Percentiles rank a stretch among this genome's conserved stretches.
phyloP scores from a whole-genome alignment of 805 yeast genomes.

The Nakazawaea wickerhamii region DNA sequence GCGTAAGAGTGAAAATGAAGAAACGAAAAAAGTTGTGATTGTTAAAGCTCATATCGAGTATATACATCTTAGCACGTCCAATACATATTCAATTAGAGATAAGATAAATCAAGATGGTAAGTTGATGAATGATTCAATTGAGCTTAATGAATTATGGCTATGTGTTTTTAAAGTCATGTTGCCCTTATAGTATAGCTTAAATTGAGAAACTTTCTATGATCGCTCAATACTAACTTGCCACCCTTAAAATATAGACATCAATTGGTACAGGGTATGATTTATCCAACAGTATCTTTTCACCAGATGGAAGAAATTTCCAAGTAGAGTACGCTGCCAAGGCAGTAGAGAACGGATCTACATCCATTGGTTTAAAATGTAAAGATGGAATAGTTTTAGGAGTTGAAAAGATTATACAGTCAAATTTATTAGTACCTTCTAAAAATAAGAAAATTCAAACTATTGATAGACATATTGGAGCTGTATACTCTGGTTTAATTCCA shows the following conservation, averaged over 20 bases:
- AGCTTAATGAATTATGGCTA: too few relatives aligned
- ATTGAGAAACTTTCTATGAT: too few relatives aligned
- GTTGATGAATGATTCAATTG: neutral
- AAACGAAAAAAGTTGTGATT: neutral
- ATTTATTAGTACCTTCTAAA: conserved; percentile 80
- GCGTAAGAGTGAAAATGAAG: neutral
- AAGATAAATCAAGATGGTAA: conserved; percentile 2
- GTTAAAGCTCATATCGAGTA: neutral
- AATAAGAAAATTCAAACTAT: conserved; percentile 89
- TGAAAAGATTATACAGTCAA: conserved; percentile 86
- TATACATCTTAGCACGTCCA: neutral
- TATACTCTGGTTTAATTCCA: conserved; percentile 91
- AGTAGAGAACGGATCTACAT: conserved; percentile 95
- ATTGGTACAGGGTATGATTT: conserved; percentile 99
- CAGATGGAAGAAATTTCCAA: conserved; percentile 93
- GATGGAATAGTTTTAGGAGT: conserved; percentile 97
- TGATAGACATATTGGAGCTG: conserved; percentile 91
- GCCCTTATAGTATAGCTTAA: too few relatives aligned
- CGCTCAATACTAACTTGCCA: conserved; percentile 11
- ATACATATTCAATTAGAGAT: neutral
- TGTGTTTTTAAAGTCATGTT: too few relatives aligned
- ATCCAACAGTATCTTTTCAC: conserved; percentile 91
- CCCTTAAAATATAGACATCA: conserved; percentile 51
- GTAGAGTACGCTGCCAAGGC: conserved; percentile 98
- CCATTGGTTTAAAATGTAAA: conserved; percentile 84